Conservation (phyloP, 1,139 yeast species). For the Trichomonascaceae sp. region DNA sequence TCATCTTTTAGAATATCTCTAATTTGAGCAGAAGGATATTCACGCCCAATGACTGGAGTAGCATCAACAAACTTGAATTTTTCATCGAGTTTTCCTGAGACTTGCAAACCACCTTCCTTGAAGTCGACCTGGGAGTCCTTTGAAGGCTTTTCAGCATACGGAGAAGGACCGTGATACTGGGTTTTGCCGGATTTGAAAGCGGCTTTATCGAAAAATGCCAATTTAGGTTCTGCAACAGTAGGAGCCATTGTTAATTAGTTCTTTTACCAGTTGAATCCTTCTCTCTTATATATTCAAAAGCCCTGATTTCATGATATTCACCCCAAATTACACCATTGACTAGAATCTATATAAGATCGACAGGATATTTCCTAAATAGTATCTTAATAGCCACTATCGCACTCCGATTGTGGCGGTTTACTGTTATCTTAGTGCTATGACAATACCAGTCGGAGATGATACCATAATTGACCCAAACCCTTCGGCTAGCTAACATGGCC, state of each 20-base stretch:
- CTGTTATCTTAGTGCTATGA: not conserved
- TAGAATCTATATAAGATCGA: not conserved
- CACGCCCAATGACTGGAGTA: slow-evolving; percentile 31
- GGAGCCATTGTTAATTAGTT: slow-evolving; percentile 1
- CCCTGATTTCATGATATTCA: not conserved
- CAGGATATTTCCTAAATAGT: not conserved
- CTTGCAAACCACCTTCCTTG: slow-evolving; percentile 16
- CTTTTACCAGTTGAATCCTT: not conserved
- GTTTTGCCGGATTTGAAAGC: slow-evolving; percentile 16
- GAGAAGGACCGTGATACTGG: slow-evolving; percentile 23
- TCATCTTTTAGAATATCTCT: slow-evolving; percentile 46
- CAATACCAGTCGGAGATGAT: not conserved
- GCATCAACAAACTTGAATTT: slow-evolving; percentile 25
- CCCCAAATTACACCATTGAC: not conserved
- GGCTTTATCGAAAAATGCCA: slow-evolving; percentile 5
- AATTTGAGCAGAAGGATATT: slow-evolving; percentile 33
- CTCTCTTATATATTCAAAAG: not conserved
- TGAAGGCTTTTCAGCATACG: slow-evolving; percentile 20
- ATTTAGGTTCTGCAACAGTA: not conserved
- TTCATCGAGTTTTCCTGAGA: slow-evolving; percentile 21
- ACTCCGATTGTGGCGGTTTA: not conserved
- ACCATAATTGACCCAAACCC: not conserved
- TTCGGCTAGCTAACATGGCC: not conserved
- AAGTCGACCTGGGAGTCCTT: slow-evolving; percentile 17
- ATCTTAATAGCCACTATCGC: not conserved